Conservation (phyloP, 192 early-diverging fungal species). For the Gaertneriomyces semiglobifer region DNA sequence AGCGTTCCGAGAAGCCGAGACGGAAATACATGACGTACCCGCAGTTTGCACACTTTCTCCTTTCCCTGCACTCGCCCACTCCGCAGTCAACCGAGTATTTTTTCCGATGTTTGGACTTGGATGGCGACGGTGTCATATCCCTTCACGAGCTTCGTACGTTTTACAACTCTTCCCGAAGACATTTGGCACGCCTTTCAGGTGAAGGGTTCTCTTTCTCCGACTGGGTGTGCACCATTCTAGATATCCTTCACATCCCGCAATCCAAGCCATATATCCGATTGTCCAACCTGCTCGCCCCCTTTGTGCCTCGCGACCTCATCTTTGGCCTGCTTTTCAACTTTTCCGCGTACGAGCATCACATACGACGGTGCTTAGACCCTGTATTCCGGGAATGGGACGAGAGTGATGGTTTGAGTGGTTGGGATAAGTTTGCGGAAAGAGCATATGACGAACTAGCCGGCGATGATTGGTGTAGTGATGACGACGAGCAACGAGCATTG, state of each 20-base stretch:
- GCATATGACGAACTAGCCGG: constrained; percentile 51
- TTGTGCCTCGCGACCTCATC: constrained; percentile 29
- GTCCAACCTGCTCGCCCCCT: constrained; percentile 24
- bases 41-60: constrained; percentile 84
- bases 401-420: constrained; percentile 38
- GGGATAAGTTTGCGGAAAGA: constrained; percentile 61
- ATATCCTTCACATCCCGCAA: too few relatives aligned
- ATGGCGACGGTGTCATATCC: constrained; percentile 81
- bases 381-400: constrained; percentile 56
- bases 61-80: constrained; percentile 79
- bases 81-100: constrained; percentile 70
- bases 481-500: too few relatives aligned
- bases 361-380: constrained; percentile 50
- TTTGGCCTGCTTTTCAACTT: constrained; percentile 64
- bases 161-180: constrained; percentile 27
- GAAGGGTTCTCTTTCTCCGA: too few relatives aligned
- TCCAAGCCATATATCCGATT: too few relatives aligned
- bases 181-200: too few relatives aligned
- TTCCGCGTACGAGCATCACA: constrained; percentile 52
- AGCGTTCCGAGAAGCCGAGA: constrained; percentile 19
- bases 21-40: constrained; percentile 60
- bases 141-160: constrained; percentile 84
- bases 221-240: too few relatives aligned
- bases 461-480: constrained; percentile 40
- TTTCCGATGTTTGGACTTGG: constrained; percentile 91